A percentile compares a stretch with the other conserved stretches of the same genome.
Evolutionary conservation across 2,329 filamentous ascomycete species (phyloP).

Genomic region (Zopfia rhizophila): DNA sequence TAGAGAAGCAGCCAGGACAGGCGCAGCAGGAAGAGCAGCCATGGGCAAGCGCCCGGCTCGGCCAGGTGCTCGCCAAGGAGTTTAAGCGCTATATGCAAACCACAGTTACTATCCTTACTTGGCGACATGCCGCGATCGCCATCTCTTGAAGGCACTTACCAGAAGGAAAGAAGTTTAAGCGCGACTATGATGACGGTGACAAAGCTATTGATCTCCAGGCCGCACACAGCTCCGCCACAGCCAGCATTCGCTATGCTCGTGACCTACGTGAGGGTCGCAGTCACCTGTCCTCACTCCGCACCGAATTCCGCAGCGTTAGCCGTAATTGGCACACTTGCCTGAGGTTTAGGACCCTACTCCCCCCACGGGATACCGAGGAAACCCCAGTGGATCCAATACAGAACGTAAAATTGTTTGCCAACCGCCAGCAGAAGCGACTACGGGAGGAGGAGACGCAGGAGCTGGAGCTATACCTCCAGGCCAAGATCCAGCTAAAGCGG

Average conservation of each 20-base stretch:
- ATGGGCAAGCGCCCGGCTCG: not conserved
- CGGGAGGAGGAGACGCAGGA: no score
- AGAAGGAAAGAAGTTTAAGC: slow-evolving; percentile 1
- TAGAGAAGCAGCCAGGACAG: no score
- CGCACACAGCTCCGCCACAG: slow-evolving; percentile 4
- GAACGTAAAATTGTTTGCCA: no score
- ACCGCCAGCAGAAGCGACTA: no score
- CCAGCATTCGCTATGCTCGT: slow-evolving; percentile 1
- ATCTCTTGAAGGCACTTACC: slow-evolving; percentile 4
- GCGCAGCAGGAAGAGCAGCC: slow-evolving; percentile 5
- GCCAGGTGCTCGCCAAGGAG: not conserved
- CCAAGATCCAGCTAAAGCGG: no score
- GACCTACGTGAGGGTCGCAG: not conserved
- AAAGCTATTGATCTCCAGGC: slow-evolving; percentile 5
- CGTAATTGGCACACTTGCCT: slow-evolving; percentile 4
- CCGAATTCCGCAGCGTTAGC: slow-evolving; percentile 2
- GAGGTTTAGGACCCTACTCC: slow-evolving; percentile 1
- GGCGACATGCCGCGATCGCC: slow-evolving; percentile 4
- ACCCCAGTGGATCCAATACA: no score
- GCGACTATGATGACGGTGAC: slow-evolving; percentile 4
- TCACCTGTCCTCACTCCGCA: not conserved
- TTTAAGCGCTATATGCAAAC: not conserved
- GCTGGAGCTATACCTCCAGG: no score
- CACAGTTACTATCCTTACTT: not conserved
- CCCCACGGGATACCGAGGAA: slow-evolving; percentile 4